Evolutionary conservation across 163 green algal species (phyloP).

Genomic region (Scenedesmus sp.): DNA sequence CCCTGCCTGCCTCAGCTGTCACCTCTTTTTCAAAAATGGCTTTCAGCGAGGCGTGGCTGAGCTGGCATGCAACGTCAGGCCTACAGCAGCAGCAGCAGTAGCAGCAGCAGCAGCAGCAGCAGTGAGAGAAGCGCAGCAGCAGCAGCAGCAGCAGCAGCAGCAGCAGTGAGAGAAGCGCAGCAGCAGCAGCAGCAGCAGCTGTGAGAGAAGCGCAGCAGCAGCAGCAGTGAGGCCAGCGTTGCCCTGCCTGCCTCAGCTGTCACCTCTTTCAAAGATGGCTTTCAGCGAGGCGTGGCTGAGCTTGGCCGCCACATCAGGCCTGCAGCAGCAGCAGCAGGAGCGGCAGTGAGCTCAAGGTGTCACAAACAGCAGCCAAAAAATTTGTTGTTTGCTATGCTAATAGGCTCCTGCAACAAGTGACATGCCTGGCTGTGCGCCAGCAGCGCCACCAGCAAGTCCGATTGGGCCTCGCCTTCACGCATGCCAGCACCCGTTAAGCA

Average conservation of each 20-base stretch:
- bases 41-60: not conserved
- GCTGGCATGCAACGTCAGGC: conserved; percentile 24
- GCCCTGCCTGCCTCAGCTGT: not conserved
- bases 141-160: not conserved
- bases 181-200: not conserved
- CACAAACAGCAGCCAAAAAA: no score
- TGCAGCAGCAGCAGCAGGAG: conserved; percentile 1
- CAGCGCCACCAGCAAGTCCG: not conserved
- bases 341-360: not conserved
- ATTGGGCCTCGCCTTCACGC: no score
- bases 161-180: not conserved
- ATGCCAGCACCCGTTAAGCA: not conserved
- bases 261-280: not conserved
- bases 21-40: not conserved
- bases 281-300: not conserved
- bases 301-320: conserved; percentile 25
- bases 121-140: not conserved
- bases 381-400: no score
- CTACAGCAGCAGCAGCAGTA: not conserved
- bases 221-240: not conserved
- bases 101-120: not conserved
- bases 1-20: not conserved
- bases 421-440: not conserved
- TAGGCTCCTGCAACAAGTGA: no score
- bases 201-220: not conserved